A percentile compares a stretch with the other conserved stretches of the same genome.
Evolutionary conservation across 345 rosid species (phyloP).

Genomic region (Lumnitzera littorea): DNA sequence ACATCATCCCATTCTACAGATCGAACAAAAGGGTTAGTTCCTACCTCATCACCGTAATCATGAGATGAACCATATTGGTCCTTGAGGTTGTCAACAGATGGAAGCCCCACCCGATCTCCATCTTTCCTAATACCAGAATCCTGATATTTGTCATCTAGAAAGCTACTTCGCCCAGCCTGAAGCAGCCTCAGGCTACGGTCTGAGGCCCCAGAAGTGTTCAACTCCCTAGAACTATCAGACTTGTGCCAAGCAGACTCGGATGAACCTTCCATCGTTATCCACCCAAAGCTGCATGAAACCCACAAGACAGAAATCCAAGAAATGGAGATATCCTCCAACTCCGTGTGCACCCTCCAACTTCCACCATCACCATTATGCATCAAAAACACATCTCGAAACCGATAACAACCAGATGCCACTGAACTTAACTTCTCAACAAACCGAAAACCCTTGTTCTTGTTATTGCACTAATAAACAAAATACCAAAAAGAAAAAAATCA

Average conservation of each 20-base stretch:
- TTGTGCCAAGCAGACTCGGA: slow-evolving; percentile 62
- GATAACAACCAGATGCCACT: background rate
- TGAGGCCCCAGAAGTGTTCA: slow-evolving; percentile 47
- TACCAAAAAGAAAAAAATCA: too few relatives aligned
- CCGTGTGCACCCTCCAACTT: slow-evolving; percentile 22
- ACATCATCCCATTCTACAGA: slow-evolving; percentile 75
- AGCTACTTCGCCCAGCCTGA: slow-evolving; percentile 21
- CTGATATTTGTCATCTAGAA: slow-evolving; percentile 19
- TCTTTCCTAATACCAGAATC: slow-evolving; percentile 38
- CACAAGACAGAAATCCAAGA: slow-evolving; percentile 29
- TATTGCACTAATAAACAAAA: too few relatives aligned
- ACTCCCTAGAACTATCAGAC: slow-evolving; percentile 50
- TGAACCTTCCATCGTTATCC: slow-evolving; percentile 78
- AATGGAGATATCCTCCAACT: slow-evolving; percentile 30
- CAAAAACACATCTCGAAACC: slow-evolving; percentile 33
- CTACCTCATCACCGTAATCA: slow-evolving; percentile 40
- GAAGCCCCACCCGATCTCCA: slow-evolving; percentile 30
- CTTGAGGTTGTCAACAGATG: slow-evolving; percentile 38
- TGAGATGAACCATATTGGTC: slow-evolving; percentile 46
- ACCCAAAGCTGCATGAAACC: slow-evolving; percentile 35
- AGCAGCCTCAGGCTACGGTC: slow-evolving; percentile 38
- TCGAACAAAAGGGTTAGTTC: slow-evolving; percentile 37
- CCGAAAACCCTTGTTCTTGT: slow-evolving; percentile 5
- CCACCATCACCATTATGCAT: slow-evolving; percentile 35
- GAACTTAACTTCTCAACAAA: slow-evolving; percentile 15